Conservation (phyloP, 306 rosid species). For the Trifolium dubium region DNA sequence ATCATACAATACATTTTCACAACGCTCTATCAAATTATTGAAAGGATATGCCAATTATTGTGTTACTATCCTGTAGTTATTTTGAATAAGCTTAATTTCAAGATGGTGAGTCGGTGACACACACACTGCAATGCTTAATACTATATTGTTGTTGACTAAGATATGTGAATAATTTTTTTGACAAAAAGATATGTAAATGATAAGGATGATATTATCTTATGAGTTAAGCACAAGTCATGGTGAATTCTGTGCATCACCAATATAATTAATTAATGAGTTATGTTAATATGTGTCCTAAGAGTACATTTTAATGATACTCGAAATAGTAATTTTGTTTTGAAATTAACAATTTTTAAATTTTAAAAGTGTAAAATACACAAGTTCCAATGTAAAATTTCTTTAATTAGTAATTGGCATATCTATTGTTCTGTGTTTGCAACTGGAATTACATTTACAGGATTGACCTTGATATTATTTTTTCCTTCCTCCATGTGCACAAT, state of each 20-base stretch:
- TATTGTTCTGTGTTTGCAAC: neutral
- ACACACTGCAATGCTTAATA: neutral
- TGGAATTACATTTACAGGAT: conserved; percentile 14
- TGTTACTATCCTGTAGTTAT: neutral
- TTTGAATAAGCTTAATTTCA: neutral
- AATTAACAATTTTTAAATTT: too few species aligned
- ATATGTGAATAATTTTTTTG: neutral
- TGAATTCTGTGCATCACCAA: neutral
- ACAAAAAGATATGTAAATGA: neutral
- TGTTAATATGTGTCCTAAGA: too few species aligned
- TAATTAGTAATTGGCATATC: neutral
- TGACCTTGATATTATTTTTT: neutral
- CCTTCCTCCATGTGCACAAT: conserved; percentile 22
- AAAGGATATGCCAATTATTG: neutral
- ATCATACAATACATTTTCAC: too few species aligned
- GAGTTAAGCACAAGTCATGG: conserved; percentile 23
- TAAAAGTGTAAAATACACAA: too few species aligned
- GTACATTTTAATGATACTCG: too few species aligned
- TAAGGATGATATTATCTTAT: neutral
- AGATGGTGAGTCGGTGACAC: neutral
- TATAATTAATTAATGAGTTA: too few species aligned
- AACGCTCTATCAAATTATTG: neutral
- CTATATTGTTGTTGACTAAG: neutral
- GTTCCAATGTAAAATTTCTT: too few species aligned
- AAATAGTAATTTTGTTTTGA: too few species aligned